Evolutionary conservation across 2,329 filamentous ascomycete species (phyloP).

Genomic region (Metarhizium anisopliae): DNA sequence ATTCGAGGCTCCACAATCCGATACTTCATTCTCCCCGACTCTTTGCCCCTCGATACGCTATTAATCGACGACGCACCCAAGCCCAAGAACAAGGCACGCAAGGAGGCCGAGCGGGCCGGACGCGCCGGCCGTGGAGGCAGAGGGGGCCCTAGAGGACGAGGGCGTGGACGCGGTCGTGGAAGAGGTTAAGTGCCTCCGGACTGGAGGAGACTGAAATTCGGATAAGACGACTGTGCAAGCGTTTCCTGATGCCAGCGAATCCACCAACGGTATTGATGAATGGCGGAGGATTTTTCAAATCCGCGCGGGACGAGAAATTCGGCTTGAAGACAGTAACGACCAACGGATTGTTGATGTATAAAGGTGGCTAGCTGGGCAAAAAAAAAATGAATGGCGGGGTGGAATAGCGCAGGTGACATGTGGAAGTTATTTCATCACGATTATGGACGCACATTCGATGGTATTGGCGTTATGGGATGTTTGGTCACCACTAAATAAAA

Average conservation of each 20-base stretch:
- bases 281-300: neutral
- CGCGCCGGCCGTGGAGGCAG: conserved; percentile 45
- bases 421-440: conserved; percentile 3
- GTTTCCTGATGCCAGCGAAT: neutral
- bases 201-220: neutral
- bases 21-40: conserved; percentile 95
- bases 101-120: conserved; percentile 63
- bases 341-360: neutral
- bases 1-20: conserved; percentile 92
- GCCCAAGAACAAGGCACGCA: conserved; percentile 98
- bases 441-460: conserved; percentile 12
- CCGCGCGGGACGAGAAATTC: neutral
- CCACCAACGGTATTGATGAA: neutral
- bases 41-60: conserved; percentile 86
- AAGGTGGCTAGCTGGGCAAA: neutral
- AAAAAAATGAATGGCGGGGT: neutral
- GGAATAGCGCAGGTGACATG: conserved; percentile 4
- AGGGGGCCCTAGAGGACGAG: conserved; percentile 38
- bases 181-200: neutral
- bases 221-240: neutral
- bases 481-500: conserved; percentile 15
- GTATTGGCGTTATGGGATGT: conserved; percentile 26
- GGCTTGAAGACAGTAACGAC: neutral
- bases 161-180: conserved; percentile 23
- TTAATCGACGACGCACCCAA: conserved; percentile 95